These are phyloP conservation scores for Lunularia cruciata DNA, from an alignment of 225 moss, liverwort and hornwort species.

Conservation along the genomic window DNA sequence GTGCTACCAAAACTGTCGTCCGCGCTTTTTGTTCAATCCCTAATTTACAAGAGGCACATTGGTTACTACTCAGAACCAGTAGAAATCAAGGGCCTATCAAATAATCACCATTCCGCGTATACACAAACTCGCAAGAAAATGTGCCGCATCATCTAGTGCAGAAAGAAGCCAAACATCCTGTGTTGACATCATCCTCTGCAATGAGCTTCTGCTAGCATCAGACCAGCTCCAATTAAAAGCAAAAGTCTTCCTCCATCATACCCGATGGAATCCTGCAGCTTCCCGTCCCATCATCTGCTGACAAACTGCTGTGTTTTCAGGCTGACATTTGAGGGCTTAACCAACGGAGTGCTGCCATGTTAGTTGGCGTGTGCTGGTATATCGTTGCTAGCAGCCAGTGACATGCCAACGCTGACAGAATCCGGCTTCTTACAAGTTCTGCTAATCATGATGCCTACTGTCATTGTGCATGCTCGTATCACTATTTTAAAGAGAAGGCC, in stretches of 20 bases:
- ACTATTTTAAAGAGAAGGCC: neutral
- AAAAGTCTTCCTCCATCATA: neutral
- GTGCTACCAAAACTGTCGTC: slow-evolving; percentile 1
- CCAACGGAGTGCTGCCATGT: neutral
- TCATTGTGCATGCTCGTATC: too few species aligned
- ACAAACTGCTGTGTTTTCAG: neutral
- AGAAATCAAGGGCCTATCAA: neutral
- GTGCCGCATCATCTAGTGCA: neutral
- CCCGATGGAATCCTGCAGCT: neutral
- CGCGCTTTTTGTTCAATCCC: neutral
- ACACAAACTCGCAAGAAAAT: slow-evolving; percentile 12
- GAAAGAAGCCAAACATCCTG: neutral
- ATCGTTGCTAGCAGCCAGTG: neutral
- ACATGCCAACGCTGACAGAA: neutral
- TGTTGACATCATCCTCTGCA: neutral
- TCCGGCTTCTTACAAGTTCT: neutral
- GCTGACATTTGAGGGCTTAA: neutral
- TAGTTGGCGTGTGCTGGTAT: neutral
- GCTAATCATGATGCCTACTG: neutral
- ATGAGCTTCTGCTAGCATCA: neutral
- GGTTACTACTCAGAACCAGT: slow-evolving; percentile 2
- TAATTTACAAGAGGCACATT: slow-evolving; percentile 5
- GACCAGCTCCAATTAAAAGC: neutral
- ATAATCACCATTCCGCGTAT: neutral
- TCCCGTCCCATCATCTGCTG: neutral